Base-by-base conservation (phyloP, 83 land plant species). In the Larix sibirica region DNA sequence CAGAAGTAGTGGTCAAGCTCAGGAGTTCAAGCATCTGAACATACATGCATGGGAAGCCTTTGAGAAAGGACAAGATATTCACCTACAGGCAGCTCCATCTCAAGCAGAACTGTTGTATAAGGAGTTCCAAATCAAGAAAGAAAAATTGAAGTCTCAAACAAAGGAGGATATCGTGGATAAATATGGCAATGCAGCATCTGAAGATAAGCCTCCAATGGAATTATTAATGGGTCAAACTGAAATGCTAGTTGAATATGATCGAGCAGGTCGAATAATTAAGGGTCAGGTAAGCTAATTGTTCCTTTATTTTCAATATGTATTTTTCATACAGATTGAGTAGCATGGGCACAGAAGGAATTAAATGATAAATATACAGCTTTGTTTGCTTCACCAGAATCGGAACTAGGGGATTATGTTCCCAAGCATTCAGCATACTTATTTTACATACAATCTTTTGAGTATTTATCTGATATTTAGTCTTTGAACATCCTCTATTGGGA, bases 61-160 rank as follows among this genome's bases (percentile, higher is more conserved):
- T 80, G 90, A 88, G 50, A 88, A 86, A 85, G 90, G 89, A 60
- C 90, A 88, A 67, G 90, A 88, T 73, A 88, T 88, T 86, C 90
- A 88, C 77, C 60, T 86, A 54, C 90, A 88, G 68, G 89, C 90
- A 62, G 90, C 90, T 59, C 90, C 90, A 5, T 88, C 89, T 21
- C 90, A 88, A 66, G 90, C 90, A 42, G 89, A 88, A 73, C 89
- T 88, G 14, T 66, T 88, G 40, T 28, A 88, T 80, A 47, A 84
- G 80, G 90, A 88, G 82, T 88, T 88, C 66, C 83, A 87, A 76
- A 80, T 86, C 7, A 88, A 88, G 83, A 88, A 88, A 62, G 90
- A 88, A 56, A 87, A 87, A 50, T 70, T 88, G 69, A 88, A 88
- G 83, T 67, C 59, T 14, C 86, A 86, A 80, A 82, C 87, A 6